Conservation (phyloP, 148 eudicot genomes). For the Polygonum aviculare region DNA sequence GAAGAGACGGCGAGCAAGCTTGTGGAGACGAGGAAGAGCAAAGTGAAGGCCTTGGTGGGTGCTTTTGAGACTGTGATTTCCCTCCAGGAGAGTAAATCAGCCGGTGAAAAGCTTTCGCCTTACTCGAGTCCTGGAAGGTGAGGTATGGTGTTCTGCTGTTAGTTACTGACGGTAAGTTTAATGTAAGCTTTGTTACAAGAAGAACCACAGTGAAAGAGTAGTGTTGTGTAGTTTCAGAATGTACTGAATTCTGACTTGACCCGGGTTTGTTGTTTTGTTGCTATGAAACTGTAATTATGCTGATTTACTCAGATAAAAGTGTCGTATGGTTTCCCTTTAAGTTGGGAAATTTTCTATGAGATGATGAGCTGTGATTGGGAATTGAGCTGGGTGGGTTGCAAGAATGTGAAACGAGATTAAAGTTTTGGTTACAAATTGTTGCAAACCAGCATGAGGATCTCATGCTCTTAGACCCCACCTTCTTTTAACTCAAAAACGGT, state of each 20-base stretch:
- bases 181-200: neutral
- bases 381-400: neutral
- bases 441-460: no score
- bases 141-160: neutral
- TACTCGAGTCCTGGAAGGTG: constrained; percentile 8
- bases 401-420: neutral
- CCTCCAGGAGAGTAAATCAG: constrained; percentile 53
- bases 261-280: neutral
- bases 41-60: constrained; percentile 92
- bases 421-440: no score
- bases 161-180: neutral
- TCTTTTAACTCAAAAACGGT: no score
- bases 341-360: neutral
- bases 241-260: neutral
- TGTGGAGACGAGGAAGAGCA: constrained; percentile 67
- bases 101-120: constrained; percentile 13
- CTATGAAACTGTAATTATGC: neutral
- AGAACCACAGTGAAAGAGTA: neutral
- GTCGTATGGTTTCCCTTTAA: neutral
- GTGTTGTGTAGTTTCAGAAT: neutral
- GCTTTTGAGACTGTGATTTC: constrained; percentile 92
- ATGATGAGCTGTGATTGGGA: neutral
- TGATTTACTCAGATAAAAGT: neutral
- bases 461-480: no score
- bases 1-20: constrained; percentile 93